These are phyloP conservation scores for Xylaria sp. DNA, from an alignment of 2,329 filamentous ascomycete genomes.

Conservation along the genomic window DNA sequence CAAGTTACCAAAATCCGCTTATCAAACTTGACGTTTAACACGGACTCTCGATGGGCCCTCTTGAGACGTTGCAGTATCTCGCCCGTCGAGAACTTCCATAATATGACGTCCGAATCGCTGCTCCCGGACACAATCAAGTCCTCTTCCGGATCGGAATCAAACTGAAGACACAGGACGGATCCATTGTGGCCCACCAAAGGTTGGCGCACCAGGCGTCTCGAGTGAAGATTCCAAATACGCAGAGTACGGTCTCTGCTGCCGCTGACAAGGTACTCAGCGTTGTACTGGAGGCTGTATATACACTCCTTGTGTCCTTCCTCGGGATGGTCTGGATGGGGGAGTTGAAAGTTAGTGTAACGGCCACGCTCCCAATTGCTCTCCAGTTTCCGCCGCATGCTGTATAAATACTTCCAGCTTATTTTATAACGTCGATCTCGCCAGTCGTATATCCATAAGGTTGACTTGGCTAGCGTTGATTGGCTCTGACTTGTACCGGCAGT, in stretches of 20 bases:
- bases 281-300: slow-evolving; percentile 94
- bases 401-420: slow-evolving; percentile 93
- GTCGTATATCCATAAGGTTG: slow-evolving; percentile 65
- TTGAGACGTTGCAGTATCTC: slow-evolving; percentile 80
- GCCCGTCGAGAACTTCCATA: slow-evolving; percentile 95
- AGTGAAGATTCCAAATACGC: slow-evolving; percentile 89
- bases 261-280: slow-evolving; percentile 86
- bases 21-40: slow-evolving; percentile 93
- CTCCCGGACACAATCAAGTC: slow-evolving; percentile 96
- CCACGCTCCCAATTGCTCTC: slow-evolving; percentile 93
- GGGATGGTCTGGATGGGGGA: slow-evolving; percentile 83
- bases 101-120: slow-evolving; percentile 88
- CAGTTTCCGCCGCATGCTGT: slow-evolving; percentile 83
- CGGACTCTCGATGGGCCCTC: slow-evolving; percentile 86
- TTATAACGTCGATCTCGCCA: slow-evolving; percentile 62
- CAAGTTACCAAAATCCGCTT: slow-evolving; percentile 92
- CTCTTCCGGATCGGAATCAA: slow-evolving; percentile 86
- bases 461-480: slow-evolving; percentile 52
- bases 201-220: slow-evolving; percentile 77
- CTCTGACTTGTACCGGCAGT: slow-evolving; percentile 26
- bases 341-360: slow-evolving; percentile 84
- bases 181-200: slow-evolving; percentile 82
- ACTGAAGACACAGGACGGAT: slow-evolving; percentile 94
- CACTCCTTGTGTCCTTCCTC: slow-evolving; percentile 91
- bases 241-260: slow-evolving; percentile 90